A percentile compares a stretch with the other conserved stretches of the same genome.
Evolutionary conservation across 768 basidiomycete species (phyloP).

Genomic region (Amanita fuliginea): DNA sequence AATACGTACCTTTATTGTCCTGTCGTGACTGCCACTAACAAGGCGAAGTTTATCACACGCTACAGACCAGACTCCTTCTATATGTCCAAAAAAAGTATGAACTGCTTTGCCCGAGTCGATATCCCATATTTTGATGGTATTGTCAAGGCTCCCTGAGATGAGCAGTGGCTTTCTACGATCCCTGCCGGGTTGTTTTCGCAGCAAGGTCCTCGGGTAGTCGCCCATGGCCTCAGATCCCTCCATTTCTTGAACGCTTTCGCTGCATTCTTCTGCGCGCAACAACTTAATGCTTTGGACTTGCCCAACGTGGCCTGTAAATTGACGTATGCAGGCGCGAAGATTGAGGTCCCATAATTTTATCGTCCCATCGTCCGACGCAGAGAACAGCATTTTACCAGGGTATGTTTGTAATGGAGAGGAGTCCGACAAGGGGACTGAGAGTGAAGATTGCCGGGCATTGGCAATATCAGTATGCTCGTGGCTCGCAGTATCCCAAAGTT

Average conservation of each 20-base stretch:
- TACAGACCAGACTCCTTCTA: constrained; percentile 97
- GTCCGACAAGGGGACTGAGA: not conserved
- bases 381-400: constrained; percentile 92
- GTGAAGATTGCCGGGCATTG: not conserved
- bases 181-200: not conserved
- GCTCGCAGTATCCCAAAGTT: constrained; percentile 70
- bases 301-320: constrained; percentile 83
- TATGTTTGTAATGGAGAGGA: constrained; percentile 40
- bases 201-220: not conserved
- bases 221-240: constrained; percentile 4
- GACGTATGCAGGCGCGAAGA: constrained; percentile 65
- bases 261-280: constrained; percentile 52
- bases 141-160: constrained; percentile 86
- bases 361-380: constrained; percentile 89
- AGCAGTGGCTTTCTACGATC: constrained; percentile 54
- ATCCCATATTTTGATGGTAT: constrained; percentile 95
- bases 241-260: constrained; percentile 16
- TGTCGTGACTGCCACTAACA: constrained; percentile 89
- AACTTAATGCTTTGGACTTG: constrained; percentile 91
- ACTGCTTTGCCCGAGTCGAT: constrained; percentile 72
- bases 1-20: constrained; percentile 82
- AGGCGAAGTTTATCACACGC: constrained; percentile 86
- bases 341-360: constrained; percentile 93
- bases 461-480: not conserved
- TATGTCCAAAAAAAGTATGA: constrained; percentile 90